Conservation (phyloP, 257 asterid species). For the Nicotiana attenuata region DNA sequence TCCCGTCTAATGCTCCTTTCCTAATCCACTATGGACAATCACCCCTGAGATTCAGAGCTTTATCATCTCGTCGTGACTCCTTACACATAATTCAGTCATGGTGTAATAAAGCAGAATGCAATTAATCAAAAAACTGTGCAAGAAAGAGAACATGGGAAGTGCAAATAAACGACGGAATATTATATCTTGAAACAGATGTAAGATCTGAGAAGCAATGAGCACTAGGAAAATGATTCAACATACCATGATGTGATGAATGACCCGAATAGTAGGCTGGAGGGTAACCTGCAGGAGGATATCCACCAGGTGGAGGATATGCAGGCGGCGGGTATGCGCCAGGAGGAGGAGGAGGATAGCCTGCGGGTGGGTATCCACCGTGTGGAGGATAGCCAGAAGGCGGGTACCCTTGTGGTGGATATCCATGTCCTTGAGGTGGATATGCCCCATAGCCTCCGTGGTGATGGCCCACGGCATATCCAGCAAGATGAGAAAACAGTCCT, state of each 20-base stretch:
- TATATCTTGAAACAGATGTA: not conserved
- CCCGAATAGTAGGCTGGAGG: conserved; percentile 46
- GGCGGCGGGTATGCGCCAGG: conserved; percentile 29
- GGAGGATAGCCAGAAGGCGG: conserved; percentile 42
- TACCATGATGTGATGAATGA: conserved; percentile 38
- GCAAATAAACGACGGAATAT: not conserved
- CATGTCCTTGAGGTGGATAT: conserved; percentile 31
- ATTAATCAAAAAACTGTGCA: not conserved
- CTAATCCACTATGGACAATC: not conserved
- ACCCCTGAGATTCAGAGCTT: not conserved
- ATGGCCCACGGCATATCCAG: conserved; percentile 45
- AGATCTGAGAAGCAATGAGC: not conserved
- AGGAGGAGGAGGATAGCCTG: conserved; percentile 45
- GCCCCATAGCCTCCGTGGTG: conserved; percentile 24
- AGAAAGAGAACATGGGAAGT: not conserved
- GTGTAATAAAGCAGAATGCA: not conserved
- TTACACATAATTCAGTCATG: not conserved
- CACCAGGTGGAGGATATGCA: conserved; percentile 48
- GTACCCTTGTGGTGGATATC: conserved; percentile 25
- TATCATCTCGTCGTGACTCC: not conserved
- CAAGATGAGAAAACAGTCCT: conserved; percentile 69
- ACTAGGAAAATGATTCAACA: conserved; percentile 27
- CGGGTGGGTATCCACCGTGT: conserved; percentile 21
- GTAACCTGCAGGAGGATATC: conserved; percentile 52
- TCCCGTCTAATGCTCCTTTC: not conserved